phyloP scores from a whole-genome alignment of 192 early-diverging fungal species.

The Coemansia sp. region DNA sequence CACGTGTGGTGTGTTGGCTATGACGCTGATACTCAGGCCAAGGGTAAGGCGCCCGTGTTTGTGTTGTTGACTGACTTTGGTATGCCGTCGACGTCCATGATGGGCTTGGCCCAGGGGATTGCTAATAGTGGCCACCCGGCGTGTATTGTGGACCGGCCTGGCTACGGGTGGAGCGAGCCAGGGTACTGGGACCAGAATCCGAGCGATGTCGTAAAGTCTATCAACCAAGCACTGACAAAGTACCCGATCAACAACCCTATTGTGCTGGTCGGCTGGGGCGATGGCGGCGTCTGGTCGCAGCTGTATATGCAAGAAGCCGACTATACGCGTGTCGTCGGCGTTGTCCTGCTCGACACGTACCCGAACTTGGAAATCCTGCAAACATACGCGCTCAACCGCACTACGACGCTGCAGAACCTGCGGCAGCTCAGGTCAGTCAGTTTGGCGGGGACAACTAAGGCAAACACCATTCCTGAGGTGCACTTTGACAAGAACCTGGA shows the following conservation, averaged over 20 bases:
- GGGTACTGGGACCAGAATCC: slow-evolving; percentile 57
- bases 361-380: slow-evolving; percentile 57
- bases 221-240: slow-evolving; percentile 52
- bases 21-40: slow-evolving; percentile 2
- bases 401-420: slow-evolving; percentile 54
- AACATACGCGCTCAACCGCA: slow-evolving; percentile 56
- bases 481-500: slow-evolving; percentile 40
- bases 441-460: background rate
- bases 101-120: slow-evolving; percentile 47
- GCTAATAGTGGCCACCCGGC: slow-evolving; percentile 44
- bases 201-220: slow-evolving; percentile 52
- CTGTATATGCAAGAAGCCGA: slow-evolving; percentile 56
- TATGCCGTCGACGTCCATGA: slow-evolving; percentile 55
- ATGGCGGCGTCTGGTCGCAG: slow-evolving; percentile 60
- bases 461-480: slow-evolving; percentile 2
- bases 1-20: slow-evolving; percentile 56
- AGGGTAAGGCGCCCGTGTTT: slow-evolving; percentile 39
- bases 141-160: slow-evolving; percentile 56
- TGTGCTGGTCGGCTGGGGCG: slow-evolving; percentile 56
- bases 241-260: slow-evolving; percentile 49
- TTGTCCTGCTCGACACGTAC: slow-evolving; percentile 54
- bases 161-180: slow-evolving; percentile 60
- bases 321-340: slow-evolving; percentile 45
- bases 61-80: slow-evolving; percentile 55
- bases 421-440: slow-evolving; percentile 40